Evolutionary conservation across 257 asterid genomes (phyloP), one percentile per base, ranked within the genome.

Genomic region (Sherardia arvensis): DNA sequence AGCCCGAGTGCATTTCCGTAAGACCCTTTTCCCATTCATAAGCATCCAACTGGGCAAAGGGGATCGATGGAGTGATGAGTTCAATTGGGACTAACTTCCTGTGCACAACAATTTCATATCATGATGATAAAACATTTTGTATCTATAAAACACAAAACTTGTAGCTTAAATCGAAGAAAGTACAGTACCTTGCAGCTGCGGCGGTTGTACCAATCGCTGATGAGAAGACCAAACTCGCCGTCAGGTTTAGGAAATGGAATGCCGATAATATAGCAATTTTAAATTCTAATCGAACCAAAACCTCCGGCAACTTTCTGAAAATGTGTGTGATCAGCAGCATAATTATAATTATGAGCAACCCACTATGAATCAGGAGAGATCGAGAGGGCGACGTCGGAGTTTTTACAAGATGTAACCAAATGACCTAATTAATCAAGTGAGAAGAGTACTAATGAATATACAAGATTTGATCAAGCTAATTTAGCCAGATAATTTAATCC

Each of bases 21-120:
- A 15, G 95, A 83, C 51, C 81, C 80, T 74, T 84, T 88, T 14
- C 96, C n/a, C 96, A 58, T 88, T 88, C 80, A 86, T 80, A 23
- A 88, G 88, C 69, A 88, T 82, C 71, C 64, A 64, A 8, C 45
- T 66, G 0, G 81, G 80, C 8, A 30, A 22, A 53, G 55, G n/a
- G n/a, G n/a, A n/a, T n/a, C n/a, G n/a, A n/a, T n/a, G n/a, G n/a
- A n/a, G n/a, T n/a, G n/a, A 67, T 36, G 66, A 62, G 36, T 12
- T 26, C 10, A 62, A 2, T 58, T 67, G 48, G 26, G 67, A n/a
- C 88, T 62, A 25, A 76, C 73, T 33, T 54, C 76, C 95, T 85
- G 71, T 83, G 74, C 26, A 18, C 29, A 54, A 25, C 22, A 26
- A 56, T 25, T 12, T 4, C 7, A 43, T 8, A 9, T n/a, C n/a